phyloP scores from a whole-genome alignment of 306 rosid genomes.

The Corylus heterophylla region DNA sequence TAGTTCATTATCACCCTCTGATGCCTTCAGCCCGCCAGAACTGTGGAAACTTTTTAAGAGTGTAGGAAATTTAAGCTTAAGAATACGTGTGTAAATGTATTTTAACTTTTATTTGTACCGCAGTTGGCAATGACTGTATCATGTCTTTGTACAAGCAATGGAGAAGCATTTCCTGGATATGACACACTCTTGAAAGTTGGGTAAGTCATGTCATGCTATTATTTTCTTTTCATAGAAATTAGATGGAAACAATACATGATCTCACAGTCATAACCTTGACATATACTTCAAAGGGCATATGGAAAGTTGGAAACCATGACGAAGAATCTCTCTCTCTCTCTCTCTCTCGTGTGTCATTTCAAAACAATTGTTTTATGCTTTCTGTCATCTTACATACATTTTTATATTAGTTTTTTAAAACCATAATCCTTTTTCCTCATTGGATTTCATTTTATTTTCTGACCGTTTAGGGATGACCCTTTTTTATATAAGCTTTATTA shows the following conservation, averaged over 20 bases:
- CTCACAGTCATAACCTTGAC: background rate
- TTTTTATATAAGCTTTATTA: background rate
- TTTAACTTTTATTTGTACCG: slow-evolving; percentile 40
- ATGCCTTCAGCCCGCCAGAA: background rate
- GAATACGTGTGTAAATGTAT: slow-evolving; percentile 14
- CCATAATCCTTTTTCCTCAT: background rate
- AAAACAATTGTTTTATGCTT: background rate
- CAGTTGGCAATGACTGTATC: slow-evolving; percentile 74
- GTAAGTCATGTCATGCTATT: slow-evolving; percentile 47
- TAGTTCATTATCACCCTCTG: background rate
- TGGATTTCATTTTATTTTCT: background rate
- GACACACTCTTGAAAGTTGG: slow-evolving; percentile 81
- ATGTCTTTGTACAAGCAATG: slow-evolving; percentile 72
- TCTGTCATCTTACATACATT: background rate
- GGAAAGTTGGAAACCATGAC: background rate
- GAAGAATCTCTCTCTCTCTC: background rate
- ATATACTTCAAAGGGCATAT: background rate
- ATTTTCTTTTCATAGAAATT: background rate
- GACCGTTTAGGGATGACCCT: background rate
- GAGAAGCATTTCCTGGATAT: slow-evolving; percentile 82
- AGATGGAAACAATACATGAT: background rate
- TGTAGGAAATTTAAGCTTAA: background rate
- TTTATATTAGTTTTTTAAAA: background rate
- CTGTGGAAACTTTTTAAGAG: background rate
- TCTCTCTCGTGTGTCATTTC: background rate